Evolutionary conservation across 345 rosid genomes (phyloP), one percentile per base, ranked within the genome.

Genomic region (Lumnitzera littorea): DNA sequence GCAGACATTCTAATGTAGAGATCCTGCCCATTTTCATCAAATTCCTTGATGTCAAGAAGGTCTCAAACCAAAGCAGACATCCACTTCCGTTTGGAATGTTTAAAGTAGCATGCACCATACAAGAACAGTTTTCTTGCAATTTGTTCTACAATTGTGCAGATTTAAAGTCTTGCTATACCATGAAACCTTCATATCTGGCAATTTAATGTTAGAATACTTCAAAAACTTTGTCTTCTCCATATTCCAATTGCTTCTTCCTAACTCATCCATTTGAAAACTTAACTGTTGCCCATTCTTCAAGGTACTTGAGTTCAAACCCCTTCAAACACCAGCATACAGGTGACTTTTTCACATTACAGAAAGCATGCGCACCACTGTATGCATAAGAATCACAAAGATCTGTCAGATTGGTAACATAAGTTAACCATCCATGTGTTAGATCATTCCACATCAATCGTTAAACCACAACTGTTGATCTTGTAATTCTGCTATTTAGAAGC

Each of bases 121-220:
- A 85, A 7, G 82, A 78, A 60, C 86, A 85, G 25, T 85, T 80
- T 60, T 57, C 20, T 15, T 17, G 66, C 88, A 85, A 50, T 56
- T 4, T 13, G 31, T 15, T 51, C 70, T 54, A 48, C 88, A 85
- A 36, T 73, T 80, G 4, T 61, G 41, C 10, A 78, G 79, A 43
- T 50, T 72, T 25, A 76, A 61, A 10, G 58, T 62, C 48, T 58
- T 61, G 7, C 70, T 63, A 43, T 58, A 67, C 70, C 77, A 68
- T 36, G 82, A 55, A 4, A 46, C 12, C 5, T 24, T 13, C 4
- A 77, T 76, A 49, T 85, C 83, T 0, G 91, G 91, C 61, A 80
- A 62, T 47, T 80, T 85, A 20, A 80, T 27, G 2, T 60, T 62
- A 13, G 66, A 46, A 51, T 56, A 11, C 49, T 64, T 68, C 57